Percentiles rank a stretch among this genome's conserved stretches.
Evolutionary conservation across 192 early-diverging fungal species (phyloP).

Genomic region (Backusella tarrabulga): DNA sequence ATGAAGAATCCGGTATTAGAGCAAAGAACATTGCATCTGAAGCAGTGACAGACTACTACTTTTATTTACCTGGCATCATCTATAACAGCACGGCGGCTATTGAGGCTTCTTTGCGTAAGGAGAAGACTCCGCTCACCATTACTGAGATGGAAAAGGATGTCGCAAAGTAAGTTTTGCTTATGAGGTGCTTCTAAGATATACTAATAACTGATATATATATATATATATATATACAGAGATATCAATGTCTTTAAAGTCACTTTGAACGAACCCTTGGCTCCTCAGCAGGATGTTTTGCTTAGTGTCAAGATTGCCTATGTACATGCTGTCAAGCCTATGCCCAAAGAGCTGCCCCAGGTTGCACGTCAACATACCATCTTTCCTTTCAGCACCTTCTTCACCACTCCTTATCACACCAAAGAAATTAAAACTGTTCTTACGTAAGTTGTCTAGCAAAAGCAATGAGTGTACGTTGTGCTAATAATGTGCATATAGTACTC

Average conservation of each 20-base stretch:
- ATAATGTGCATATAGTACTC: slow-evolving; percentile 16
- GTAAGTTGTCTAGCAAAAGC: slow-evolving; percentile 41
- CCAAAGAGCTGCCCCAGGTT: slow-evolving; percentile 55
- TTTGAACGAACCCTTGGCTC: slow-evolving; percentile 42
- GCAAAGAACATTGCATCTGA: slow-evolving; percentile 43
- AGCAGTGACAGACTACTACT: slow-evolving; percentile 45
- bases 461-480: too few species aligned
- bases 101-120: slow-evolving; percentile 40
- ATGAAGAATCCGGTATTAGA: slow-evolving; percentile 44
- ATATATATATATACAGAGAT: slow-evolving; percentile 15
- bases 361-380: slow-evolving; percentile 68
- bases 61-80: slow-evolving; percentile 35
- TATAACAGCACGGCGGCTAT: slow-evolving; percentile 38
- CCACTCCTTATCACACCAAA: slow-evolving; percentile 62
- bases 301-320: slow-evolving; percentile 52
- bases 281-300: slow-evolving; percentile 60
- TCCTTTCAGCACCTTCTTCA: slow-evolving; percentile 57
- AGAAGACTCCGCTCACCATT: slow-evolving; percentile 36
- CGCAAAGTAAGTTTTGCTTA: slow-evolving; percentile 10
- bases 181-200: too few species aligned
- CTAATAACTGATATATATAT: not conserved
- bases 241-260: slow-evolving; percentile 50
- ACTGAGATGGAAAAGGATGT: slow-evolving; percentile 31
- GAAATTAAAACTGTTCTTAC: slow-evolving; percentile 80
- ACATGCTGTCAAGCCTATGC: slow-evolving; percentile 48